These are phyloP conservation scores for Calocybe cyanea DNA, from an alignment of 768 basidiomycete species.

Conservation along the genomic window DNA sequence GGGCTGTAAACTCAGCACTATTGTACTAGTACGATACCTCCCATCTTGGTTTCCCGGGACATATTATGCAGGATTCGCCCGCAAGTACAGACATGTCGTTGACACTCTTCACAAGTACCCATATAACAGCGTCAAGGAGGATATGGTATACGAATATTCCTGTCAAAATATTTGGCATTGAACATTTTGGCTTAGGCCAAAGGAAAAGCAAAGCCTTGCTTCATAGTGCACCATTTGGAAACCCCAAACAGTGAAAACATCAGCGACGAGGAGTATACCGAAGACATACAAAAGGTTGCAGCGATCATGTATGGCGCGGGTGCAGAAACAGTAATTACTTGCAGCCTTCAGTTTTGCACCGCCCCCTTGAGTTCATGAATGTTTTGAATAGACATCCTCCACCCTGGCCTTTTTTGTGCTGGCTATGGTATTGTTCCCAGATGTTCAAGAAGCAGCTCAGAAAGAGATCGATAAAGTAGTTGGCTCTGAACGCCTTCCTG, in stretches of 20 bases:
- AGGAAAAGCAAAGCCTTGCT: conserved; percentile 20
- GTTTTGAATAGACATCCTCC: conserved; percentile 23
- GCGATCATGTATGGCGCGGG: conserved; percentile 24
- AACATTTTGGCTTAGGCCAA: conserved; percentile 8
- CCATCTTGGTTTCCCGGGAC: conserved; percentile 31
- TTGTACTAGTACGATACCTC: conserved; percentile 24
- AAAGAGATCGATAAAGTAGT: conserved; percentile 38
- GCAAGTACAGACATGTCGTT: conserved; percentile 7
- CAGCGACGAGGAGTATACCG: conserved; percentile 3
- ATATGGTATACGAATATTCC: conserved; percentile 23
- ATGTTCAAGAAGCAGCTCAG: conserved; percentile 34
- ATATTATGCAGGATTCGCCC: conserved; percentile 19
- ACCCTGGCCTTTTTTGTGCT: conserved; percentile 30
- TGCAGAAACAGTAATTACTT: conserved; percentile 28
- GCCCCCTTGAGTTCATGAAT: too few relatives aligned
- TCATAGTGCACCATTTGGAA: conserved; percentile 18
- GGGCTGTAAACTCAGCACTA: neutral
- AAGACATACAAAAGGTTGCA: conserved; percentile 17
- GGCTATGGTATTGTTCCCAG: conserved; percentile 35
- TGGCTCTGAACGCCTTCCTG: conserved; percentile 32
- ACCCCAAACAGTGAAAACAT: conserved; percentile 1
- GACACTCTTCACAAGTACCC: conserved; percentile 28
- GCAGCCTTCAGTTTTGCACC: neutral
- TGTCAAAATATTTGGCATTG: neutral
- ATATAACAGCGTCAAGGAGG: conserved; percentile 24